Base-by-base conservation (phyloP, 768 basidiomycete genomes). In the Vararia minispora region DNA sequence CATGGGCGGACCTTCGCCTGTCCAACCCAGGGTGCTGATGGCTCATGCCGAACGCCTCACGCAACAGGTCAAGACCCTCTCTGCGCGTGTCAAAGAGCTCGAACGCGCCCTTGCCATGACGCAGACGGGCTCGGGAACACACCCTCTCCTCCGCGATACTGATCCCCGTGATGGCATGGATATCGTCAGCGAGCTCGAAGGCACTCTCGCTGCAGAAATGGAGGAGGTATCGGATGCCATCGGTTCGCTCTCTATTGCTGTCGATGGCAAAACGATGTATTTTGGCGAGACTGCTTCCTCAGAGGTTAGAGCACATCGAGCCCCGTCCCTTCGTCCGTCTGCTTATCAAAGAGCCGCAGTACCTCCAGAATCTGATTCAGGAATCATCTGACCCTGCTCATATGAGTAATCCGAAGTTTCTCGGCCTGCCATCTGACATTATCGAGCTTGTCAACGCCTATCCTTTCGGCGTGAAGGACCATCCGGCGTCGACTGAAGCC, bases 251-350 rank as follows among this genome's bases (percentile, higher is more conserved):
- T 60, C 70, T 0, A 65, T 75, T 25, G 67, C 66, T 27, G 35
- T 56, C 5, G 61, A 71, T 36, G 72, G 71, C n/a, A 64, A 67
- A 35, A 55, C 64, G 1, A 63, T 58, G 40, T 73, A 72, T 51
- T 66, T 68, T 44, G 71, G 72, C 10, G 66, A 63, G 42, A 64
- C 66, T 4, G 63, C 70, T 17, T 58, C 64, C 13, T 66, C 70
- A 17, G 71, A 72, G 62, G 72, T 71, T 44, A 36, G 56, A n/a
- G n/a, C 16, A 23, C 25, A 10, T 36, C 28, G 8, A 13, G 24
- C 16, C 20, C 25, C 20, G n/a, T n/a, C 32, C 25, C 20, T 44
- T 29, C 32, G 16, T 35, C 33, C 14, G 14, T 11, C 34, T 8
- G 9, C 24, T 21, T 9, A 21, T 37, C 14, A 30, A 17, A 7